Conservation (phyloP, 2,329 filamentous ascomycete genomes). For the Ceratocystis lukuohia region DNA sequence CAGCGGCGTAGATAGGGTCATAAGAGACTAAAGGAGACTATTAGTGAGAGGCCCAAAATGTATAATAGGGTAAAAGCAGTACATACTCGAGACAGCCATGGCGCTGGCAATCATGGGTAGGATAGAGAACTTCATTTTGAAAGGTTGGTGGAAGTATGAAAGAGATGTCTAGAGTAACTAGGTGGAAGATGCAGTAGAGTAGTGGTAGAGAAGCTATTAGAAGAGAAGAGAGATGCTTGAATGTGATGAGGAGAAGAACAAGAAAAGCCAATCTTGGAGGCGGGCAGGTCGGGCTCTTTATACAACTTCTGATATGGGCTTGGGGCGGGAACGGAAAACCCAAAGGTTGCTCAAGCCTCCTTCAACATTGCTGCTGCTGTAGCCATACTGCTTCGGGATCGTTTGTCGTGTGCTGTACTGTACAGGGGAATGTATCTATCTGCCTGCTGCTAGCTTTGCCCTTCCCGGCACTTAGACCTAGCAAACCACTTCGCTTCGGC, state of each 20-base stretch:
- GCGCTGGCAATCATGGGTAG: constrained; percentile 30
- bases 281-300: neutral
- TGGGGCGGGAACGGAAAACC: neutral
- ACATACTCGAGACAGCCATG: constrained; percentile 28
- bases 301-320: neutral
- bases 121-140: constrained; percentile 34
- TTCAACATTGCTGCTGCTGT: neutral
- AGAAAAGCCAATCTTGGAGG: neutral
- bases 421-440: neutral
- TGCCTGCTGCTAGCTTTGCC: neutral
- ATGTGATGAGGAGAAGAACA: neutral
- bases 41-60: neutral
- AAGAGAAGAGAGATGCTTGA: neutral
- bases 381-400: too few species aligned
- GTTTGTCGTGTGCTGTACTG: neutral
- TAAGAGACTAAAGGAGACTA: constrained; percentile 43
- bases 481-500: too few species aligned
- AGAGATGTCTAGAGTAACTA: constrained; percentile 1
- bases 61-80: constrained; percentile 6
- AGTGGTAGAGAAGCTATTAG: neutral
- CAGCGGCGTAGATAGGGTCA: constrained; percentile 50
- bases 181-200: neutral
- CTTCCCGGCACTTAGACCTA: neutral
- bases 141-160: constrained; percentile 4
- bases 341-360: neutral